Percentiles rank a stretch among this genome's conserved stretches.
Conservation (phyloP, 2,329 filamentous ascomycete genomes). For the Parascedosporium putredinis region DNA sequence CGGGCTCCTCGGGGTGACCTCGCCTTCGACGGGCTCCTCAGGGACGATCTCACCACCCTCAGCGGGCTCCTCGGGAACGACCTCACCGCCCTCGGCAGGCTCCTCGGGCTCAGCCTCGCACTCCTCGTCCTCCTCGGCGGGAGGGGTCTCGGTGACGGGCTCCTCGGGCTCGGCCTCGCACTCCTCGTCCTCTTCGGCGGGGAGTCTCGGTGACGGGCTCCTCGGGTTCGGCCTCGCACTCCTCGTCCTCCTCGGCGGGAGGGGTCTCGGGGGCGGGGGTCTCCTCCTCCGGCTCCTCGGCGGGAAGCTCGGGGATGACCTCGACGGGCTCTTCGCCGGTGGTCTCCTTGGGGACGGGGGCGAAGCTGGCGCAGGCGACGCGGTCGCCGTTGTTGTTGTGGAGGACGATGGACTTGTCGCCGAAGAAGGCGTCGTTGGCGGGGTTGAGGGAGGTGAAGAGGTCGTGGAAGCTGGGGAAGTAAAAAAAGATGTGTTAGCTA, state of each 20-base stretch:
- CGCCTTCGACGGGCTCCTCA: not conserved
- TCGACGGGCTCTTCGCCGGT: conserved; percentile 1
- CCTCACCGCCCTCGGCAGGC: not conserved
- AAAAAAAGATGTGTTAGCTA: too few relatives aligned
- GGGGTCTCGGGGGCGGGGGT: not conserved
- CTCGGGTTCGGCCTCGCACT: not conserved
- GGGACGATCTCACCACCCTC: not conserved
- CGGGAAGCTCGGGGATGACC: not conserved
- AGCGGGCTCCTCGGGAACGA: not conserved
- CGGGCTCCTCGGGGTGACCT: not conserved
- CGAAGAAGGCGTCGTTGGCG: conserved; percentile 32
- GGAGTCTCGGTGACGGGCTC: not conserved
- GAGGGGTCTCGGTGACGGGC: not conserved
- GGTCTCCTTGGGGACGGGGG: conserved; percentile 7
- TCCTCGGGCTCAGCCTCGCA: not conserved
- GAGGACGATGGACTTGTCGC: conserved; percentile 32
- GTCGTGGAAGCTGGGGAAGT: conserved; percentile 32
- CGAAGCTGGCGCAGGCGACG: conserved; percentile 32
- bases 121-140: not conserved
- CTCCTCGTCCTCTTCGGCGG: not conserved
- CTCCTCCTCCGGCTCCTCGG: not conserved
- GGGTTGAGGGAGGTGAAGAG: conserved; percentile 28
- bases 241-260: not conserved
- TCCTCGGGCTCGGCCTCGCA: not conserved
- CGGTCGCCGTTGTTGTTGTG: conserved; percentile 29